Conservation (phyloP, 805 yeast species). For the Barnettozyma sp. region DNA sequence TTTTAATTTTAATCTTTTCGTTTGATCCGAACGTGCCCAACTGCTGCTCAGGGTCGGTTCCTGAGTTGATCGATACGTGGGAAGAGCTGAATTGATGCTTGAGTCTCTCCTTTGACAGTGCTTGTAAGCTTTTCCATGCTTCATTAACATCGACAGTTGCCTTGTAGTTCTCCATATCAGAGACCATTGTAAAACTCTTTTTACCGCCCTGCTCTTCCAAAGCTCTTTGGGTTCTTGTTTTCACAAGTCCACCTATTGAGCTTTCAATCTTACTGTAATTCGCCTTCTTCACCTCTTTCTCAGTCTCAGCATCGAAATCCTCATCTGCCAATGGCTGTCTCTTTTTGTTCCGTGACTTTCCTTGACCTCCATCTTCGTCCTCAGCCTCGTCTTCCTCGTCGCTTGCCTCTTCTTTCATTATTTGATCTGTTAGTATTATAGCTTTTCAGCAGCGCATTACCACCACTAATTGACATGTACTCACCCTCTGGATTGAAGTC, state of each 20-base stretch:
- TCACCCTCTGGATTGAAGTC: conserved; percentile 44
- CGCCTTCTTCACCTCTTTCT: conserved; percentile 24
- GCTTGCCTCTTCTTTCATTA: conserved; percentile 10
- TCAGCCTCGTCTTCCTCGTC: conserved; percentile 19
- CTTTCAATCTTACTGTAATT: conserved; percentile 49
- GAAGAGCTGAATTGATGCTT: conserved; percentile 18
- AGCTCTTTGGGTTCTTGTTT: conserved; percentile 59
- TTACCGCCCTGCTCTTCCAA: conserved; percentile 32
- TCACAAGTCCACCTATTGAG: conserved; percentile 54
- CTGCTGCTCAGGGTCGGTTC: conserved; percentile 12
- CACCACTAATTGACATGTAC: too few species aligned
- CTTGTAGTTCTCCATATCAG: conserved; percentile 9
- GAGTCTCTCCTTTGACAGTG: conserved; percentile 25
- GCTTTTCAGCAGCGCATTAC: too few species aligned
- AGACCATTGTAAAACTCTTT: conserved; percentile 15
- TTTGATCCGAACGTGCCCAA: conserved; percentile 7
- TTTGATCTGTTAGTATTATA: conserved; percentile 6
- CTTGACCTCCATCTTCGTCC: conserved; percentile 11
- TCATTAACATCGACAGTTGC: conserved; percentile 41
- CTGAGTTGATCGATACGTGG: conserved; percentile 5
- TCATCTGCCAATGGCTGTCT: too few species aligned
- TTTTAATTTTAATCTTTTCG: conserved; percentile 60
- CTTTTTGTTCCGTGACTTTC: conserved; percentile 19
- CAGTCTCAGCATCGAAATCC: conserved; percentile 33
- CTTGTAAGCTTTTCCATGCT: conserved; percentile 50